Conservation (phyloP, 1,139 yeast genomes). For the Magnusiomyces clavatus region DNA sequence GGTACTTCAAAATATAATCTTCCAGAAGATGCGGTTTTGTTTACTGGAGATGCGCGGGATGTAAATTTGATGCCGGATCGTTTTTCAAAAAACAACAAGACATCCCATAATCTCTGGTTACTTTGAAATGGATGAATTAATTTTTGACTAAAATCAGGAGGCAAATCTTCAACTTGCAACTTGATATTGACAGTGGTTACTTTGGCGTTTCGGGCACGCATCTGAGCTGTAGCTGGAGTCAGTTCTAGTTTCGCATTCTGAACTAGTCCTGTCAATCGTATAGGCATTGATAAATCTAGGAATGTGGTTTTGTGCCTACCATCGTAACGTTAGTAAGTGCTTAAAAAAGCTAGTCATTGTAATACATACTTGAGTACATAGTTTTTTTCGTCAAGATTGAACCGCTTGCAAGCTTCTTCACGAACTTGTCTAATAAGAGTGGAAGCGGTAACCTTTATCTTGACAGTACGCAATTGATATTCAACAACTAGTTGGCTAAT, state of each 20-base stretch:
- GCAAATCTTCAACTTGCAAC: constrained; percentile 22
- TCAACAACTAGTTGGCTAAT: constrained; percentile 15
- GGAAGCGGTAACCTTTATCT: constrained; percentile 23
- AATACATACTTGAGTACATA: constrained; percentile 22
- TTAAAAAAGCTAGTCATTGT: background rate
- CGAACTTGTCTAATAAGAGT: constrained; percentile 25
- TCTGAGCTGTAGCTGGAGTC: constrained; percentile 15
- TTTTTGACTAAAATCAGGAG: constrained; percentile 20
- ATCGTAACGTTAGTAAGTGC: background rate
- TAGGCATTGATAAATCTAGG: constrained; percentile 23
- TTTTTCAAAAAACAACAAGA: constrained; percentile 23
- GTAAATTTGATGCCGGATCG: constrained; percentile 26
- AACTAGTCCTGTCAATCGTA: constrained; percentile 24
- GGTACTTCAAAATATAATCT: constrained; percentile 22
- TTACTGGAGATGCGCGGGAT: constrained; percentile 16
- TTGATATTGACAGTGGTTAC: constrained; percentile 19
- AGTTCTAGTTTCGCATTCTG: constrained; percentile 27
- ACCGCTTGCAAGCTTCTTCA: constrained; percentile 21
- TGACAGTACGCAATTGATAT: constrained; percentile 19
- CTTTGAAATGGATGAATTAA: constrained; percentile 21
- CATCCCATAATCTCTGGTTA: constrained; percentile 20
- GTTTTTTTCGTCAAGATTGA: constrained; percentile 19
- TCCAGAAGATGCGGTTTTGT: constrained; percentile 13
- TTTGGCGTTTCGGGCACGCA: constrained; percentile 8
- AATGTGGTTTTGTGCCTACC: constrained; percentile 14